A percentile compares a stretch with the other conserved stretches of the same genome.
Evolutionary conservation across 139 green algal species (phyloP).

Genomic region (Tetradesmus obliquus): DNA sequence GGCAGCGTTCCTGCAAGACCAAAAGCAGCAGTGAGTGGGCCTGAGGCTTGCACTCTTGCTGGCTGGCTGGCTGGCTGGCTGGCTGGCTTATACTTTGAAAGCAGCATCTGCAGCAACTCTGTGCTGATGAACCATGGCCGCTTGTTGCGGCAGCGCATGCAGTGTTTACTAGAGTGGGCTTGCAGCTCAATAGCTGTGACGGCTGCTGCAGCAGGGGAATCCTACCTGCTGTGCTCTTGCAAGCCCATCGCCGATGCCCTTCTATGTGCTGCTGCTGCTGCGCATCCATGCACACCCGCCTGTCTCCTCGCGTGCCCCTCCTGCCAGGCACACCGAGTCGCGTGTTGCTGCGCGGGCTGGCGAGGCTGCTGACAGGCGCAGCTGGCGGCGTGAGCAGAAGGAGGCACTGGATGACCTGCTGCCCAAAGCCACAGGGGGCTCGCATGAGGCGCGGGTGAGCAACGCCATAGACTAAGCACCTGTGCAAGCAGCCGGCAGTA

Average conservation of each 20-base stretch:
- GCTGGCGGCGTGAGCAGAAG: conserved; percentile 59
- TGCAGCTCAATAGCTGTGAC: too few species aligned
- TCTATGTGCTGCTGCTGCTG: background rate
- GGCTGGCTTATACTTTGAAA: background rate
- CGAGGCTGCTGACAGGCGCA: background rate
- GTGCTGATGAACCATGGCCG: too few species aligned
- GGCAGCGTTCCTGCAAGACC: conserved; percentile 51
- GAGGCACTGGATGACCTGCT: conserved; percentile 71
- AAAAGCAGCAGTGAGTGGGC: conserved; percentile 47
- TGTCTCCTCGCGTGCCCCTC: background rate
- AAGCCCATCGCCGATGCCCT: background rate
- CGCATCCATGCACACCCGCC: background rate
- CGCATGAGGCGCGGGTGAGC: conserved; percentile 12
- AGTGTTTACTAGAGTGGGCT: too few species aligned
- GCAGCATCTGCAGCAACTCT: too few species aligned
- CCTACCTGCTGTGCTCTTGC: too few species aligned
- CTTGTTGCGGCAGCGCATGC: too few species aligned
- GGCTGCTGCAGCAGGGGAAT: too few species aligned
- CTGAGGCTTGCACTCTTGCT: background rate
- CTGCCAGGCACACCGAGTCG: background rate
- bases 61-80: too few species aligned
- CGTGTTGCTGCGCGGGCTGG: background rate
- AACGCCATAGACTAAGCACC: too few species aligned
- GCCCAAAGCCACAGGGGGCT: conserved; percentile 61
- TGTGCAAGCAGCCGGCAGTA: background rate